Conservation (phyloP, 805 yeast genomes). For the Wickerhamomyces bovis region DNA sequence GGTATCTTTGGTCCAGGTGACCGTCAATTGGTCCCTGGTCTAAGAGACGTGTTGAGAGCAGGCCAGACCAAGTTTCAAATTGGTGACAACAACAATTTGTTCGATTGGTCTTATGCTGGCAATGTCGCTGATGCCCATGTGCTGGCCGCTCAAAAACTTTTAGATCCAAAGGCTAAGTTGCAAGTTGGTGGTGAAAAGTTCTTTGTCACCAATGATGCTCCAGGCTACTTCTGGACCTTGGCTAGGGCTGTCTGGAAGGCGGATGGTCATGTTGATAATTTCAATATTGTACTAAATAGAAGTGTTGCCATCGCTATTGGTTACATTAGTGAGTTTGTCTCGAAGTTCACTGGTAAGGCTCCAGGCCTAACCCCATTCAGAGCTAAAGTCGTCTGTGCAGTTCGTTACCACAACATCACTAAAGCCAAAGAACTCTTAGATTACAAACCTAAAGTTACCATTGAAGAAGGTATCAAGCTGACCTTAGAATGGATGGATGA, state of each 20-base stretch:
- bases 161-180: constrained; percentile 37
- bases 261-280: constrained; percentile 76
- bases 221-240: constrained; percentile 93
- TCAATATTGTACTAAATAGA: constrained; percentile 61
- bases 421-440: constrained; percentile 79
- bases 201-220: constrained; percentile 89
- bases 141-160: constrained; percentile 74
- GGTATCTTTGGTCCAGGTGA: constrained; percentile 99
- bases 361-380: constrained; percentile 95
- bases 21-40: constrained; percentile 90
- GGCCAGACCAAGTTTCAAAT: constrained; percentile 92
- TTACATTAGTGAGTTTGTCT: constrained; percentile 68
- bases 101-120: constrained; percentile 98
- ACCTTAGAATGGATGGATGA: constrained; percentile 91
- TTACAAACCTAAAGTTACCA: constrained; percentile 71
- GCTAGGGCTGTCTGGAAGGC: constrained; percentile 97
- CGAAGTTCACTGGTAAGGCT: constrained; percentile 70
- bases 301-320: constrained; percentile 80
- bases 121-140: constrained; percentile 97
- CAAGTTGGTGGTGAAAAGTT: constrained; percentile 79
- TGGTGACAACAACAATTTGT: constrained; percentile 89
- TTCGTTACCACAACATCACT: constrained; percentile 84
- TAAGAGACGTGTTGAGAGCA: constrained; percentile 70
- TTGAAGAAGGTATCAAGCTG: constrained; percentile 72
- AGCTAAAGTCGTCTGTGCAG: constrained; percentile 87